Evolutionary conservation across 108 stramenopile genomes (phyloP).

Genomic region (Aureococcus anophagefferens): DNA sequence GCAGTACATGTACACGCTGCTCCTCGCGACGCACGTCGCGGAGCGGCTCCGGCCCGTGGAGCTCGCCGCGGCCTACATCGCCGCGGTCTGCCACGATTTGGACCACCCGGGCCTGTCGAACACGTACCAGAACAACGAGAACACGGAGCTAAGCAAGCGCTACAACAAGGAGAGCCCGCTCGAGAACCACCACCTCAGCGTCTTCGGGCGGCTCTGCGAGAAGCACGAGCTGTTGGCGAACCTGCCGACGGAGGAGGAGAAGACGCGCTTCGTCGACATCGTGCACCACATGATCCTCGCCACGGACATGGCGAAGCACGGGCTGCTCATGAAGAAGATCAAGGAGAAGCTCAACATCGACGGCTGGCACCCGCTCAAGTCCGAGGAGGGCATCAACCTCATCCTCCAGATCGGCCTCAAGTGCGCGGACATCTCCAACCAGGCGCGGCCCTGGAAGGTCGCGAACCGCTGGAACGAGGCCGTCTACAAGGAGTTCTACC

Average conservation of each 20-base stretch:
- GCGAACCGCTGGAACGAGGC: background rate
- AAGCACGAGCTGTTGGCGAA: background rate
- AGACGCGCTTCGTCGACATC: constrained; percentile 14
- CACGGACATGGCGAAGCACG: constrained; percentile 26
- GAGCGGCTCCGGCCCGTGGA: constrained; percentile 15
- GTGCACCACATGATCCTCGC: constrained; percentile 24
- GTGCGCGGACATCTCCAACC: background rate
- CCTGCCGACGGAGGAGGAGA: background rate
- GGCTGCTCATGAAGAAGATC: background rate
- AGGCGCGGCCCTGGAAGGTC: background rate
- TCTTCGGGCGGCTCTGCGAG: constrained; percentile 22
- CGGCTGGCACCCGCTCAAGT: background rate
- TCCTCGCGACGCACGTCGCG: constrained; percentile 14
- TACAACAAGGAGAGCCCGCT: constrained; percentile 30
- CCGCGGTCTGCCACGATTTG: constrained; percentile 31
- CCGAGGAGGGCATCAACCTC: background rate
- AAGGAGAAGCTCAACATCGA: background rate
- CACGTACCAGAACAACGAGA: constrained; percentile 20
- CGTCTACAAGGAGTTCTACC: background rate
- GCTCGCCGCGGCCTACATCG: constrained; percentile 17
- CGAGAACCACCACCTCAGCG: constrained; percentile 32
- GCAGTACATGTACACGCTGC: constrained; percentile 14
- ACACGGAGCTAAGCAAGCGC: constrained; percentile 14
- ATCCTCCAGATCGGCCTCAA: background rate
- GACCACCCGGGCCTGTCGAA: constrained; percentile 39